phyloP scores from a whole-genome alignment of 306 rosid genomes.

The Cicer yamashitae region DNA sequence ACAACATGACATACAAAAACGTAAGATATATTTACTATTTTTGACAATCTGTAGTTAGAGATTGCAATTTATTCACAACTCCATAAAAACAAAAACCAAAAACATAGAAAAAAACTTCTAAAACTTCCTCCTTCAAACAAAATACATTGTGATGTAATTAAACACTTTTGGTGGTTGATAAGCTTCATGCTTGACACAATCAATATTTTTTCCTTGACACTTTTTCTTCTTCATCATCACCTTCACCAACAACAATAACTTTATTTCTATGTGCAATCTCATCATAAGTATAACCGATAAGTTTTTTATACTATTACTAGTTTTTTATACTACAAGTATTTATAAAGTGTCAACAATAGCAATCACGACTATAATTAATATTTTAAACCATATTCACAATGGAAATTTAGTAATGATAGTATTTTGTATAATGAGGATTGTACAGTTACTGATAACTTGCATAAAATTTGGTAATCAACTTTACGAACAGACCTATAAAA shows the following conservation, averaged over 20 bases:
- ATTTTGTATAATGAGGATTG: neutral
- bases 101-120: slow-evolving; percentile 2
- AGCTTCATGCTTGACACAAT: slow-evolving; percentile 30
- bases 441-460: slow-evolving; percentile 63
- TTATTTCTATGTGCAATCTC: slow-evolving; percentile 72
- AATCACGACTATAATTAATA: neutral
- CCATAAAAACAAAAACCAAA: slow-evolving; percentile 28
- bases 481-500: slow-evolving; percentile 80
- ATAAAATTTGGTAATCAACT: slow-evolving; percentile 74
- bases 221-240: neutral
- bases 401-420: neutral
- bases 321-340: too few relatives aligned
- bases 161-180: neutral
- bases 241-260: slow-evolving; percentile 57
- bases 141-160: slow-evolving; percentile 19
- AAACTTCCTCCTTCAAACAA: neutral
- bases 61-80: slow-evolving; percentile 38
- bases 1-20: slow-evolving; percentile 15
- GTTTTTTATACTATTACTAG: too few relatives aligned
- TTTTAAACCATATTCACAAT: neutral
- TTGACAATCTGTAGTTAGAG: slow-evolving; percentile 25
- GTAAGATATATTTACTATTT: neutral
- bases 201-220: slow-evolving; percentile 20
- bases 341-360: too few relatives aligned
- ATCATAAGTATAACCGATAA: too few relatives aligned